Conservation (phyloP, 1,139 yeast genomes). For the Torulaspora pretoriensis region DNA sequence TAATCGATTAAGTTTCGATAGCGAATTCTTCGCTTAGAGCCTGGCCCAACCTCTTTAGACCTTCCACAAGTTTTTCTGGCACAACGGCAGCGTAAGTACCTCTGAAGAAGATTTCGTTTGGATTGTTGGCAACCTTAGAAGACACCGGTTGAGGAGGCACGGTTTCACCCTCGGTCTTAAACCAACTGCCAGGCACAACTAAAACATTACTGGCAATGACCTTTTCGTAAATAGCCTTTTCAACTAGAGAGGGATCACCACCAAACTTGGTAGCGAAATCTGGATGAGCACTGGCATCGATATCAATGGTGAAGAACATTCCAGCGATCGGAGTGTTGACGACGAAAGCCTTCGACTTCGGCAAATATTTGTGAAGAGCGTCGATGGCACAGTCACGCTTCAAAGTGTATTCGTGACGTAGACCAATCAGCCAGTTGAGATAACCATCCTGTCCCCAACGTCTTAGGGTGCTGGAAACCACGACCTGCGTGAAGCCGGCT, state of each 20-base stretch:
- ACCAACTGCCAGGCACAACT: conserved; percentile 63
- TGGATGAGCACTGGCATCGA: conserved; percentile 58
- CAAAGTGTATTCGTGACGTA: conserved; percentile 75
- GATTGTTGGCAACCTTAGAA: conserved; percentile 38
- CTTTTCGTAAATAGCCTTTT: conserved; percentile 46
- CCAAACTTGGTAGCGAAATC: conserved; percentile 44
- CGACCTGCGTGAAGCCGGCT: conserved; percentile 73
- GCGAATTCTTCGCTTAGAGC: conserved; percentile 46
- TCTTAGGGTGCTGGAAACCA: conserved; percentile 57
- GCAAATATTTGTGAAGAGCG: conserved; percentile 46
- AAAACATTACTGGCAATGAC: conserved; percentile 49
- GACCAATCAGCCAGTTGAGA: conserved; percentile 82
- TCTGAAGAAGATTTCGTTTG: conserved; percentile 52
- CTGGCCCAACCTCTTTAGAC: conserved; percentile 54
- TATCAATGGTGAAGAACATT: conserved; percentile 55
- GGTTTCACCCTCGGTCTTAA: conserved; percentile 44
- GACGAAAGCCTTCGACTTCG: conserved; percentile 32
- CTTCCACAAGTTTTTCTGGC: conserved; percentile 48
- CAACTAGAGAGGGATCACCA: conserved; percentile 48
- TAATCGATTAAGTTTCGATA: neutral
- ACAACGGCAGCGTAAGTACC: conserved; percentile 71
- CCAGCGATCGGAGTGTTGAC: conserved; percentile 60
- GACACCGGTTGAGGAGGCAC: conserved; percentile 52
- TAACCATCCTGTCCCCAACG: conserved; percentile 76
- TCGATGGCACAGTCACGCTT: conserved; percentile 67